These are phyloP conservation scores for Ophiostoma piceae DNA, from an alignment of 2,329 filamentous ascomycete species.

Conservation along the genomic window DNA sequence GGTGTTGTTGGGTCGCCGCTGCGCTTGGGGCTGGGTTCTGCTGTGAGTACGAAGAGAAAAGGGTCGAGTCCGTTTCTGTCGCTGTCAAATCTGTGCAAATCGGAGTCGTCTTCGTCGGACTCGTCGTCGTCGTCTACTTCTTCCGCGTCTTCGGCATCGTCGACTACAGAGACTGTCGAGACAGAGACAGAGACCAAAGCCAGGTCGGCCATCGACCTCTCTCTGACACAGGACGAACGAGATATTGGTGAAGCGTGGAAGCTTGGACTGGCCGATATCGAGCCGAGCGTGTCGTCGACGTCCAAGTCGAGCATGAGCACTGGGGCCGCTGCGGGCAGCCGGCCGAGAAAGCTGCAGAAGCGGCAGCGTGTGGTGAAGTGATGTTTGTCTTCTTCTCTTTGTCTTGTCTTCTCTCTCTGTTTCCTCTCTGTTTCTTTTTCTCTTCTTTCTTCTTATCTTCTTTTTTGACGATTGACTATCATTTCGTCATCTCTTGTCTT, in stretches of 20 bases:
- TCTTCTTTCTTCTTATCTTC: not conserved
- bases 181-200: not conserved
- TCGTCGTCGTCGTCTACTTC: not conserved
- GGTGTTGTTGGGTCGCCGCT: slow-evolving; percentile 16
- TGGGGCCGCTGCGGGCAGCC: not conserved
- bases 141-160: not conserved
- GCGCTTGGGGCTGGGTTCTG: not conserved
- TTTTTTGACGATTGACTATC: not conserved
- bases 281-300: not conserved
- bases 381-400: not conserved
- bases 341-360: slow-evolving; percentile 8
- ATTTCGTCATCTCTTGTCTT: not conserved
- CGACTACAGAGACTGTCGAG: not conserved
- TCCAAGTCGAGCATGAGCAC: not conserved
- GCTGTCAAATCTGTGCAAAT: not conserved
- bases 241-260: not conserved
- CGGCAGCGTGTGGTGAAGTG: not conserved
- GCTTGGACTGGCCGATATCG: not conserved
- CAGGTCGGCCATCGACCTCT: not conserved
- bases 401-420: not conserved
- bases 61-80: not conserved
- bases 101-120: no score
- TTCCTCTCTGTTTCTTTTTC: not conserved
- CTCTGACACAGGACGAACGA: not conserved
- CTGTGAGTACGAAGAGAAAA: not conserved